phyloP scores from a whole-genome alignment of 2,329 filamentous ascomycete genomes.

The Alternaria arbusti region DNA sequence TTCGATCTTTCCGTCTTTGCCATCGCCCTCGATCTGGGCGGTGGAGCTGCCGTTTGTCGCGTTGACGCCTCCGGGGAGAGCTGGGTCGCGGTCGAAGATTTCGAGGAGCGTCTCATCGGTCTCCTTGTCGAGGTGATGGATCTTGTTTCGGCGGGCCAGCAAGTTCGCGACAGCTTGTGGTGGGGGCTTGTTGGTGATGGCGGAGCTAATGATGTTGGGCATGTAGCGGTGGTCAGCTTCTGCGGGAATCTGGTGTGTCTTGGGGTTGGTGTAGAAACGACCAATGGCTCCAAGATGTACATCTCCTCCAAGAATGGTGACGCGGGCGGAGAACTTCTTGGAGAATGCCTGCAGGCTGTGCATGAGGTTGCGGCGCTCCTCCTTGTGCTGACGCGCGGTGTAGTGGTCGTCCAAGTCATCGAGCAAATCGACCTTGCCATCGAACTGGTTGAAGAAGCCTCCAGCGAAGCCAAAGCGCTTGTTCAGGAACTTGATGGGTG shows the following conservation, averaged over 20 bases:
- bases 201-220: slow-evolving; percentile 68
- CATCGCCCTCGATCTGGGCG: slow-evolving; percentile 18
- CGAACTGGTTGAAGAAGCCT: slow-evolving; percentile 89
- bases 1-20: slow-evolving; percentile 35
- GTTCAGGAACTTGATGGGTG: slow-evolving; percentile 86
- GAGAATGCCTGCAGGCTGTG: slow-evolving; percentile 67
- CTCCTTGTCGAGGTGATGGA: slow-evolving; percentile 67
- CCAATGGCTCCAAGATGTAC: slow-evolving; percentile 69
- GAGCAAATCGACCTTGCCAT: slow-evolving; percentile 72
- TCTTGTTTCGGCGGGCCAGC: slow-evolving; percentile 68
- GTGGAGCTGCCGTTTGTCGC: slow-evolving; percentile 31
- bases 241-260: slow-evolving; percentile 56
- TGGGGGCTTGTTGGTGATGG: slow-evolving; percentile 72
- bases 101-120: slow-evolving; percentile 70
- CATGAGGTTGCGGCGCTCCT: slow-evolving; percentile 78
- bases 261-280: slow-evolving; percentile 68
- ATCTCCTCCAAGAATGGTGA: slow-evolving; percentile 69
- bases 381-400: slow-evolving; percentile 89
- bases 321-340: slow-evolving; percentile 61
- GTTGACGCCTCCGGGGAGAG: slow-evolving; percentile 29
- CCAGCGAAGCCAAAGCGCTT: slow-evolving; percentile 87
- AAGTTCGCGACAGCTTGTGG: slow-evolving; percentile 70
- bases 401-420: slow-evolving; percentile 76
- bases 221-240: slow-evolving; percentile 69
- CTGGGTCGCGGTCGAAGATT: slow-evolving; percentile 67